These are phyloP conservation scores for Arthroderma sp. DNA, from an alignment of 2,329 filamentous ascomycete species.

Conservation along the genomic window DNA sequence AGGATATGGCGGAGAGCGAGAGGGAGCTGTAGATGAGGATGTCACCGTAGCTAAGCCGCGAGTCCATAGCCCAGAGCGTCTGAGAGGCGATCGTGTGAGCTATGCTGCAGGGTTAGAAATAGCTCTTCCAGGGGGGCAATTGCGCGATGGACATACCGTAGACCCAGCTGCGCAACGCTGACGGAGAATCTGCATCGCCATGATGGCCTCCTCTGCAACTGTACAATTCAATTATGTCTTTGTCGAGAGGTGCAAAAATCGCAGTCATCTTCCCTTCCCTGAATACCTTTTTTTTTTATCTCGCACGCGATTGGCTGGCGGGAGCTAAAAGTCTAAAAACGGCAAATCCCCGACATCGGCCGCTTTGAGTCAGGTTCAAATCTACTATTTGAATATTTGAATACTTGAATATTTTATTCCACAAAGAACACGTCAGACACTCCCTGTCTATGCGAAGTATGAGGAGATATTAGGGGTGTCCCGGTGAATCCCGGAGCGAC, in stretches of 20 bases:
- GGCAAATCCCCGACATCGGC: background rate
- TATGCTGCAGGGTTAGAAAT: slow-evolving; percentile 7
- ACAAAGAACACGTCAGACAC: background rate
- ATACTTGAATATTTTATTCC: too few relatives aligned
- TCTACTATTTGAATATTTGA: too few relatives aligned
- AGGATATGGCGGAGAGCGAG: slow-evolving; percentile 64
- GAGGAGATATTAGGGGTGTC: background rate
- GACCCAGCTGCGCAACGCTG: background rate
- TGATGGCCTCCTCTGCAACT: background rate
- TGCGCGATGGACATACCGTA: background rate
- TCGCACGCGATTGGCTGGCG: slow-evolving; percentile 5
- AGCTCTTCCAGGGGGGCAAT: background rate
- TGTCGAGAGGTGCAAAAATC: background rate
- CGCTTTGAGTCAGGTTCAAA: background rate
- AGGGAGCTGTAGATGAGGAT: slow-evolving; percentile 1
- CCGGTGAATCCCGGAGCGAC: background rate
- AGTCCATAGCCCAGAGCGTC: slow-evolving; percentile 1
- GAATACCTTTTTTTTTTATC: background rate
- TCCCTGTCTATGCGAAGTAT: background rate
- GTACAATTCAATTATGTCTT: background rate
- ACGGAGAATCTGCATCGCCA: slow-evolving; percentile 6
- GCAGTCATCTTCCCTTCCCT: background rate
- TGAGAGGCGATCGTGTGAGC: slow-evolving; percentile 9
- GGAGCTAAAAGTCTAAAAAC: background rate
- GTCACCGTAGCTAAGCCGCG: slow-evolving; percentile 14